phyloP scores from a whole-genome alignment of 768 basidiomycete genomes.

The Pisolithus albus region DNA sequence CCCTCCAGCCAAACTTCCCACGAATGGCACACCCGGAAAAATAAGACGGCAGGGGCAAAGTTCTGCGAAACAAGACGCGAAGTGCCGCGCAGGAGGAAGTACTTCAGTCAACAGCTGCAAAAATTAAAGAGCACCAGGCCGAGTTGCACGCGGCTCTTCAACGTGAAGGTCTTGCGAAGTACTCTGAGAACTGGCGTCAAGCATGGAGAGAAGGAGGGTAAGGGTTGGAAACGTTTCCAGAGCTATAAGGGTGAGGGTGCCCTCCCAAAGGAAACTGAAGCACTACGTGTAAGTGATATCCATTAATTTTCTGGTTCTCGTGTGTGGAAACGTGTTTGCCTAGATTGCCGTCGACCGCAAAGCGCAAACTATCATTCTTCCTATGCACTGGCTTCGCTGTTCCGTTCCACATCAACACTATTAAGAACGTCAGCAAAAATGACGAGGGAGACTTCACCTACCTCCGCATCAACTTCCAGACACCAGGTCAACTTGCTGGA shows the following conservation, averaged over 20 bases:
- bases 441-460: constrained; percentile 95
- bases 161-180: constrained; percentile 72
- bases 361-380: constrained; percentile 81
- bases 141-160: constrained; percentile 76
- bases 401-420: constrained; percentile 96
- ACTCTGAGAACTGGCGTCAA: constrained; percentile 77
- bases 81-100: constrained; percentile 82
- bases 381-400: constrained; percentile 94
- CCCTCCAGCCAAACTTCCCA: constrained; percentile 40
- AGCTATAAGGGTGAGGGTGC: constrained; percentile 95
- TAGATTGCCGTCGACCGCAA: constrained; percentile 92
- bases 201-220: constrained; percentile 74
- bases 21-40: constrained; percentile 62
- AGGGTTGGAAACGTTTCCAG: constrained; percentile 92
- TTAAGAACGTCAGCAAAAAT: constrained; percentile 96
- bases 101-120: constrained; percentile 67
- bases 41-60: constrained; percentile 78
- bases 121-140: constrained; percentile 81
- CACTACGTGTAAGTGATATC: constrained; percentile 55
- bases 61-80: constrained; percentile 85
- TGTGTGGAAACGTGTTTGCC: constrained; percentile 2
- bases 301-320: background rate
- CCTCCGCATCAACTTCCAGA: constrained; percentile 96
- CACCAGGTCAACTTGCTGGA: constrained; percentile 92
- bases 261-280: constrained; percentile 77